phyloP scores from a whole-genome alignment of 345 rosid species.

The Heritiera fomes region DNA sequence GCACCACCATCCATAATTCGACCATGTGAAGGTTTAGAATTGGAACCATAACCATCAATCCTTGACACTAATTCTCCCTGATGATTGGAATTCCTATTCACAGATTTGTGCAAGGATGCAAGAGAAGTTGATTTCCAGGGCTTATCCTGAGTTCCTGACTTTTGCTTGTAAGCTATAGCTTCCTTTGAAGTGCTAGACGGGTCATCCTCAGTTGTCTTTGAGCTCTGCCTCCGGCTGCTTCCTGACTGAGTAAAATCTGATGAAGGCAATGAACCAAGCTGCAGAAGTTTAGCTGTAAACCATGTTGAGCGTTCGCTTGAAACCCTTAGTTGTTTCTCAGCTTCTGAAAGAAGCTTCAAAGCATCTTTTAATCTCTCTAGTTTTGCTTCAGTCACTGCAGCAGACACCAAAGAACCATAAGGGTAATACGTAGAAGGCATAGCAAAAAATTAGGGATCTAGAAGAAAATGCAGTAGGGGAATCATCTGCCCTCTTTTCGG shows the following conservation, averaged over 20 bases:
- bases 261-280: constrained; percentile 88
- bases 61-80: constrained; percentile 42
- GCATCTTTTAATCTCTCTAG: constrained; percentile 88
- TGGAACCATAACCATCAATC: constrained; percentile 39
- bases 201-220: constrained; percentile 80
- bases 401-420: constrained; percentile 13
- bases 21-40: constrained; percentile 45
- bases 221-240: constrained; percentile 84
- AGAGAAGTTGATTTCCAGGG: constrained; percentile 54
- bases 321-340: constrained; percentile 86
- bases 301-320: constrained; percentile 94
- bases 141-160: constrained; percentile 50
- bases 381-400: constrained; percentile 78
- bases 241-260: constrained; percentile 69
- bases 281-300: constrained; percentile 93
- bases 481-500: not conserved
- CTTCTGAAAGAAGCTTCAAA: constrained; percentile 91
- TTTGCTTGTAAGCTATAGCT: constrained; percentile 53
- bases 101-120: constrained; percentile 48
- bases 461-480: not conserved
- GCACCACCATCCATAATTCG: constrained; percentile 36
- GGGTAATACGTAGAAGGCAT: not conserved
- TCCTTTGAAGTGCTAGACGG: constrained; percentile 72
- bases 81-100: constrained; percentile 42
- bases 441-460: not conserved